Conservation (phyloP, 2,329 filamentous ascomycete genomes). For the Rhinocladiella similis region DNA sequence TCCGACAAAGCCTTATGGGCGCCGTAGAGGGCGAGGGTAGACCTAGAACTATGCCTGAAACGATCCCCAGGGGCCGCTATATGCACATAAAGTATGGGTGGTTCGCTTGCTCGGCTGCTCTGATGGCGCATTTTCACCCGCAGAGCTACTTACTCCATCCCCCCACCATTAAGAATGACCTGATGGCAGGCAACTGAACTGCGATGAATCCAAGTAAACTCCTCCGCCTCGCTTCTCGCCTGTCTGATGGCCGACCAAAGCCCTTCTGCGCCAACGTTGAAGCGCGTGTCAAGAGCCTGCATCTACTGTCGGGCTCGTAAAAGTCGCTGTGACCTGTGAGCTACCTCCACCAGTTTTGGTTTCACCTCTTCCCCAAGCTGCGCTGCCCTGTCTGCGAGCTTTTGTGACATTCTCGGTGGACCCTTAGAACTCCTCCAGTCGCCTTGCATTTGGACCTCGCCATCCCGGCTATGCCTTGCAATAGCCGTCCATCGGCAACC, state of each 20-base stretch:
- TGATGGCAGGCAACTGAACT: background rate
- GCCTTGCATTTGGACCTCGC: background rate
- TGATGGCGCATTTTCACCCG: too few relatives aligned
- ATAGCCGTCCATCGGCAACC: slow-evolving; percentile 20
- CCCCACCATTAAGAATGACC: background rate
- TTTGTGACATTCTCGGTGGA: background rate
- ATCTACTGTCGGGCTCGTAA: slow-evolving; percentile 52
- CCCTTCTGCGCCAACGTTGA: slow-evolving; percentile 32
- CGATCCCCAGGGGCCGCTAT: too few relatives aligned
- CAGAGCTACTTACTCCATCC: too few relatives aligned
- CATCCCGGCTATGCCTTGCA: slow-evolving; percentile 16
- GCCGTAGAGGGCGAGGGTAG: too few relatives aligned
- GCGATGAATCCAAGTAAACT: background rate
- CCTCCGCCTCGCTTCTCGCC: background rate
- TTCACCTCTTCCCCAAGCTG: slow-evolving; percentile 1
- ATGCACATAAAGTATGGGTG: too few relatives aligned
- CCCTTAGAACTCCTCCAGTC: background rate
- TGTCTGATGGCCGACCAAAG: slow-evolving; percentile 23
- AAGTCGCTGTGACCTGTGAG: slow-evolving; percentile 54
- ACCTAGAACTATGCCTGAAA: too few relatives aligned
- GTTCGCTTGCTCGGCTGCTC: too few relatives aligned
- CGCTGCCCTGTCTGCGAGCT: background rate
- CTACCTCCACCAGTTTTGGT: slow-evolving; percentile 16
- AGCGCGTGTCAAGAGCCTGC: slow-evolving; percentile 51
- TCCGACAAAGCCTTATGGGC: too few relatives aligned